Base-by-base conservation (phyloP, 2,329 filamentous ascomycete genomes). In the Colletotrichum eleusines region DNA sequence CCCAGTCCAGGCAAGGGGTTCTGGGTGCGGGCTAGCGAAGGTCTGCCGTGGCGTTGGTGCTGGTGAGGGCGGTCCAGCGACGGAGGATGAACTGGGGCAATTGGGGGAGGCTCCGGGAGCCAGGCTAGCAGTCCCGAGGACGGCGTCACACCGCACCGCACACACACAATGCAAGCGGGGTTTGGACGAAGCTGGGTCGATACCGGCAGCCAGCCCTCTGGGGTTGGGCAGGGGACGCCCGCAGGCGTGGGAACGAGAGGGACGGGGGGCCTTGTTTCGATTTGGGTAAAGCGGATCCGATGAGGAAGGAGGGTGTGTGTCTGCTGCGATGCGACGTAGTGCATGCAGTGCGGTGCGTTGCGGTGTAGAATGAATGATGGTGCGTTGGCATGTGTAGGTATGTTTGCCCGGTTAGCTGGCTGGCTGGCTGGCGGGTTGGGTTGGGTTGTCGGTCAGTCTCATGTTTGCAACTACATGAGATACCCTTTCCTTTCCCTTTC, bases 241-340 rank as follows among this genome's bases (percentile, higher is more conserved):
- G 69, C 65, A 63, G 65, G 38, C 23, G 50, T 60, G 69, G 69
- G 58, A 69, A 63, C 46, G 53, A 44, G n/a, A 48, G 53, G 35
- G 44, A 63, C 58, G 68, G 64, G 68, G 59, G 63, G 23, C 53
- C 64, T 59, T 71, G 69, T 71, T 63, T 68, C 65, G 69, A 42
- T 35, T 54, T 46, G 55, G 35, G 50, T 42, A 44, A 53, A 53
- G 44, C 42, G 35, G 28, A 31, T 8, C 26, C 26, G 26, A 18
- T 18, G 20, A n/a, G 26, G 31, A 26, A 23, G 9, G 33, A 5
- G 14, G 14, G 14, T 11, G 11, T 48, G 8, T 14, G 44, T 50
- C 26, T 16, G 48, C 23, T 26, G 58, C 31, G 57, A 46, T 35
- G 57, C 20, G 40, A 35, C 28, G 40, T 9, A 26, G 28, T 50